A percentile compares a stretch with the other conserved stretches of the same genome.
These are phyloP conservation scores for Erigeron philadelphicus DNA, from an alignment of 140 eudicot species.

Conservation along the genomic window DNA sequence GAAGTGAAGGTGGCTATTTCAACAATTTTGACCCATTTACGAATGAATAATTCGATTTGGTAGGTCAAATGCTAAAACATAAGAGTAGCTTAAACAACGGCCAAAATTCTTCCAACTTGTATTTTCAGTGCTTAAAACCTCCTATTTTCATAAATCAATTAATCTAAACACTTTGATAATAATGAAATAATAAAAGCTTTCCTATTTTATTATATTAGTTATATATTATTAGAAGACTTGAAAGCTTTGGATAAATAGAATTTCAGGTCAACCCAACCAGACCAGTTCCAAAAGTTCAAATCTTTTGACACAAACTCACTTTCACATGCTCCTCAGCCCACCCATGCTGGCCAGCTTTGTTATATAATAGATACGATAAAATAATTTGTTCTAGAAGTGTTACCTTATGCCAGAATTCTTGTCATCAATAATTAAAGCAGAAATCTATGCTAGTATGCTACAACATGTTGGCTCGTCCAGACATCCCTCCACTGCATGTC, in stretches of 20 bases:
- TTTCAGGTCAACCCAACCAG: too few relatives aligned
- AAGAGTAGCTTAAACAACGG: not conserved
- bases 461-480: constrained; percentile 51
- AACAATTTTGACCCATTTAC: not conserved
- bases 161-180: too few relatives aligned
- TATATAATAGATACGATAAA: not conserved
- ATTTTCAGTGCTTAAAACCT: not conserved
- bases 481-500: constrained; percentile 56
- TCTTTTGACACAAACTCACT: too few relatives aligned
- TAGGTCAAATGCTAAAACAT: not conserved
- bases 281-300: too few relatives aligned
- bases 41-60: not conserved
- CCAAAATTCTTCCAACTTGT: not conserved
- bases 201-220: too few relatives aligned
- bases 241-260: too few relatives aligned
- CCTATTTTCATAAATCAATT: too few relatives aligned
- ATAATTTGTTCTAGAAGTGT: not conserved
- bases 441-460: constrained; percentile 26
- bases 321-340: too few relatives aligned
- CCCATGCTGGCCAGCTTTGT: too few relatives aligned
- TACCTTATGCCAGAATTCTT: constrained; percentile 30
- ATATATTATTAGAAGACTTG: too few relatives aligned
- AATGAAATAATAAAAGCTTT: too few relatives aligned
- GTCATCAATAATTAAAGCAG: constrained; percentile 12
- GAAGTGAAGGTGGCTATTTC: too few relatives aligned